Evolutionary conservation across 73 alveolate genomes (phyloP).

Genomic region (Tetrahymena borealis): DNA sequence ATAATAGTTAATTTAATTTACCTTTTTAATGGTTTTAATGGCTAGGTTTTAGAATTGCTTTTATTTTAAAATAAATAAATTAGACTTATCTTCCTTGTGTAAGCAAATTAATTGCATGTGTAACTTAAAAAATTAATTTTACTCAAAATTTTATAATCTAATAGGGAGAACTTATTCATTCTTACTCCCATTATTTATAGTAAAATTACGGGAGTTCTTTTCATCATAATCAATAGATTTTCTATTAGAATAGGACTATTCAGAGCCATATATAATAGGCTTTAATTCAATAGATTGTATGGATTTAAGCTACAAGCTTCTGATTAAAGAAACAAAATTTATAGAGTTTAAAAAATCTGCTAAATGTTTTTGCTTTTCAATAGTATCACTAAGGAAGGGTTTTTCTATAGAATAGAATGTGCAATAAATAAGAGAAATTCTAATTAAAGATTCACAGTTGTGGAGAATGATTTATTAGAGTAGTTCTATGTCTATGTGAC

Average conservation of each 20-base stretch:
- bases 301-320: not conserved
- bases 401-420: not conserved
- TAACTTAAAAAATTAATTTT: not conserved
- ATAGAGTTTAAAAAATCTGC: not conserved
- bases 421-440: not conserved
- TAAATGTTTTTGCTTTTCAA: not conserved
- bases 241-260: not conserved
- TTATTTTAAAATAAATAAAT: not conserved
- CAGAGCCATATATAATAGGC: not conserved
- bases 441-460: not conserved
- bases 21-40: not conserved
- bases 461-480: not conserved
- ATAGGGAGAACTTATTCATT: not conserved
- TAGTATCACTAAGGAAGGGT: not conserved
- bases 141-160: not conserved
- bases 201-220: not conserved
- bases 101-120: not conserved
- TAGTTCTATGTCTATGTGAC: not conserved
- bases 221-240: not conserved
- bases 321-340: not conserved
- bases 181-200: not conserved
- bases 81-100: not conserved
- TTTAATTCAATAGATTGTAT: not conserved
- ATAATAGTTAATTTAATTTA: not conserved
- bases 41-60: not conserved